Evolutionary conservation across 1,284 basidiomycete genomes (phyloP).

Genomic region (Apiotrichum laibachii): DNA sequence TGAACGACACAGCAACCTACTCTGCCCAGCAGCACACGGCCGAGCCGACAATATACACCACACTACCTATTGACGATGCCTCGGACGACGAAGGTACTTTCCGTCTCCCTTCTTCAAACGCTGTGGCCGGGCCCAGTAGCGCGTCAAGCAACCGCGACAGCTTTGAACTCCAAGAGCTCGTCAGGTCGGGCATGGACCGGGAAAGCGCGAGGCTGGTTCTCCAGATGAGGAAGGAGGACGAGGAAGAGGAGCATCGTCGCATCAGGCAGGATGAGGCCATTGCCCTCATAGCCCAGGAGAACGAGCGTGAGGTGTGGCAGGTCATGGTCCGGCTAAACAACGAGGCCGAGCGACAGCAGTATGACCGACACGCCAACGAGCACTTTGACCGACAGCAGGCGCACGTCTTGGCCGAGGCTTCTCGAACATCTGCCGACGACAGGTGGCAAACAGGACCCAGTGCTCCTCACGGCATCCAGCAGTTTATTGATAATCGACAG

Average conservation of each 20-base stretch:
- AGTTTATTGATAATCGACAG: conserved; percentile 34
- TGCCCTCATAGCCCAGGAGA: conserved; percentile 45
- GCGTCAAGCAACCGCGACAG: conserved; percentile 3
- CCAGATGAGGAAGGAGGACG: conserved; percentile 36
- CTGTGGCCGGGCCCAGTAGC: conserved; percentile 22
- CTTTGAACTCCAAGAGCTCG: not conserved
- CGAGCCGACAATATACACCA: not conserved
- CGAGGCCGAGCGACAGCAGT: not conserved
- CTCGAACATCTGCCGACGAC: no score
- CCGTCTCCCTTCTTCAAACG: not conserved
- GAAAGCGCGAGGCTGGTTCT: conserved; percentile 28
- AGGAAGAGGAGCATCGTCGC: conserved; percentile 29
- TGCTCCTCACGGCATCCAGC: not conserved
- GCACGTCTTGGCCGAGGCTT: no score
- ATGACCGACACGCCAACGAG: not conserved
- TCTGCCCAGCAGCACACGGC: not conserved
- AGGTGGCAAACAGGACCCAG: no score
- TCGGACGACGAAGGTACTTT: conserved; percentile 12
- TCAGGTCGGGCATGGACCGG: not conserved
- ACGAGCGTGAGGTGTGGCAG: conserved; percentile 39
- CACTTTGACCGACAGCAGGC: no score
- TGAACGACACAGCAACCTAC: not conserved
- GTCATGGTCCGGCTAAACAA: conserved; percentile 13
- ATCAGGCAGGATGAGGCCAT: conserved; percentile 35
- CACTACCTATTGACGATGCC: not conserved